A percentile compares a stretch with the other conserved stretches of the same genome.
phyloP scores from a whole-genome alignment of 2,329 filamentous ascomycete species.

The Arthrobotrys pseudoclavata region DNA sequence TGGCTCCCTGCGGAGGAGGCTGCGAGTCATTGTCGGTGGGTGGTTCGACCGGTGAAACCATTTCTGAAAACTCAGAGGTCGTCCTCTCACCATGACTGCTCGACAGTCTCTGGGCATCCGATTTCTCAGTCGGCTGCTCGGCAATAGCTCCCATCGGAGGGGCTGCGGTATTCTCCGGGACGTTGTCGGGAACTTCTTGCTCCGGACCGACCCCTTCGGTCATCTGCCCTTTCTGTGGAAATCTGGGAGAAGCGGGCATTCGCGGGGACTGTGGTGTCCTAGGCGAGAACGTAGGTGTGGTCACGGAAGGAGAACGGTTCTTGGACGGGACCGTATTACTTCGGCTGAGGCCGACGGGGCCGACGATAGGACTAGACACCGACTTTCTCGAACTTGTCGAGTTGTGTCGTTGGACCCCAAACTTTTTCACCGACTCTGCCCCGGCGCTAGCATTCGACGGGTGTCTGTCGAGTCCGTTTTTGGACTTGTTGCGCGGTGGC shows the following conservation, averaged over 20 bases:
- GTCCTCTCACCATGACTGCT: conserved; percentile 61
- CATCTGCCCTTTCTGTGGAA: conserved; percentile 42
- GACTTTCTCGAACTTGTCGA: conserved; percentile 88
- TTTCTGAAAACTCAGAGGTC: conserved; percentile 64
- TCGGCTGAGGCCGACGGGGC: conserved; percentile 75
- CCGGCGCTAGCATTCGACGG: conserved; percentile 89
- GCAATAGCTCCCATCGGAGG: conserved; percentile 57
- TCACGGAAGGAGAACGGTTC: conserved; percentile 78
- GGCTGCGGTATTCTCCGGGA: conserved; percentile 56
- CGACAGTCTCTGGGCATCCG: conserved; percentile 63
- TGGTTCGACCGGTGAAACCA: conserved; percentile 70
- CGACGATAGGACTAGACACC: conserved; percentile 69
- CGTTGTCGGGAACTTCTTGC: conserved; percentile 63
- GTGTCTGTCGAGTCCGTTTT: conserved; percentile 77
- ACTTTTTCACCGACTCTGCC: conserved; percentile 86
- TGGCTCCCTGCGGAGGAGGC: conserved; percentile 9
- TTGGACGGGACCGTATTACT: conserved; percentile 97
- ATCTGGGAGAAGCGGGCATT: conserved; percentile 65
- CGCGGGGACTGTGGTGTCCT: conserved; percentile 71
- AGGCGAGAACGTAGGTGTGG: conserved; percentile 75
- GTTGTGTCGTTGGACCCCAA: conserved; percentile 84
- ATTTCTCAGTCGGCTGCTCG: conserved; percentile 65
- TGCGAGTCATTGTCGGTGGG: conserved; percentile 66
- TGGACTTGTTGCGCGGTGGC: conserved; percentile 70
- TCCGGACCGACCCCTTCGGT: conserved; percentile 29